A percentile compares a stretch with the other conserved stretches of the same genome.
phyloP scores from a whole-genome alignment of 1,284 basidiomycete genomes.

The Naganishia sp. region DNA sequence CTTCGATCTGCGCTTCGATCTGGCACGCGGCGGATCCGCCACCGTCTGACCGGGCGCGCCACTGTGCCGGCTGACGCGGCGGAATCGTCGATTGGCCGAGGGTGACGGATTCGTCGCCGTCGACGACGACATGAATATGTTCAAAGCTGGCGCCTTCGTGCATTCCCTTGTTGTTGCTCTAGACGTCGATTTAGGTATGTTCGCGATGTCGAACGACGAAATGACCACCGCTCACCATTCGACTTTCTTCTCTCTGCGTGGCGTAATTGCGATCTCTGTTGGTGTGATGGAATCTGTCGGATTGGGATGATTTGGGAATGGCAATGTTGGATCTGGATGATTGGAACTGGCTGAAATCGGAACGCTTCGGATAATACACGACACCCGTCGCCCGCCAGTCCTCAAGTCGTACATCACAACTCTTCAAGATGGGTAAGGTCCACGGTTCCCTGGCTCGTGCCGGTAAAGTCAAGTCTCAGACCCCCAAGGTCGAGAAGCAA shows the following conservation, averaged over 20 bases:
- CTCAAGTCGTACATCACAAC: conserved; percentile 29
- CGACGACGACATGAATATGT: neutral
- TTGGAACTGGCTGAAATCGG: conserved; percentile 1
- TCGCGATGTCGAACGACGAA: neutral
- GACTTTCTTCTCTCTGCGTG: neutral
- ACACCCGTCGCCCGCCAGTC: neutral
- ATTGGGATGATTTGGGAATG: no score
- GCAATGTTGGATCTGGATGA: no score
- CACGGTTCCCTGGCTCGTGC: conserved; percentile 99
- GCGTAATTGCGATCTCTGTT: conserved; percentile 4
- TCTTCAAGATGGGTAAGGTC: conserved; percentile 57
- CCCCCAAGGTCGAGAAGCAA: conserved; percentile 94
- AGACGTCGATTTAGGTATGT: conserved; percentile 31
- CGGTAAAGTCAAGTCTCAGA: conserved; percentile 98
- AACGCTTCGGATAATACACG: neutral
- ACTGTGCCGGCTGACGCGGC: neutral
- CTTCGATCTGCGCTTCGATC: neutral
- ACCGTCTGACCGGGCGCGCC: no score
- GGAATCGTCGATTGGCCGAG: neutral
- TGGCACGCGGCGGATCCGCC: no score
- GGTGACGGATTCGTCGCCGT: neutral
- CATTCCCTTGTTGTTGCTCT: neutral
- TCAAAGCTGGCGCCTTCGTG: conserved; percentile 1
- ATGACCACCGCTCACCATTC: conserved; percentile 2
- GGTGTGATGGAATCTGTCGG: neutral